Conservation (phyloP, 306 rosid species). For the Vicia faba region DNA sequence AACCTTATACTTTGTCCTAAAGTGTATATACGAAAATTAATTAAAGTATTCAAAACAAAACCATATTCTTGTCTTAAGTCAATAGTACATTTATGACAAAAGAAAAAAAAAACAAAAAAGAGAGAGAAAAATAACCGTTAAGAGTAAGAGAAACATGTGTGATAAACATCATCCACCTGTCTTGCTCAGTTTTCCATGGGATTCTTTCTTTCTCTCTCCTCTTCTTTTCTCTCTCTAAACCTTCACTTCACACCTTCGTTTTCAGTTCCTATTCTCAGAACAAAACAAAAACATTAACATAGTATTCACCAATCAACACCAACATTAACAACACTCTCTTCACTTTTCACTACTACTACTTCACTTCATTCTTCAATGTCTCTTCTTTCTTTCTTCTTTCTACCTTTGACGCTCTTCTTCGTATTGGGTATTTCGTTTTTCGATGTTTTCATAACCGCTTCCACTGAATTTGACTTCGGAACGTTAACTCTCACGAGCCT, state of each 20-base stretch:
- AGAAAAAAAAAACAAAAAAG: background rate
- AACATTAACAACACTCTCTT: constrained; percentile 7
- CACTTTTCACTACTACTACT: background rate
- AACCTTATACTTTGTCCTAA: background rate
- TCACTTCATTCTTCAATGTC: constrained; percentile 49
- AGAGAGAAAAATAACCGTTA: constrained; percentile 51
- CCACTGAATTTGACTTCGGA: constrained; percentile 79
- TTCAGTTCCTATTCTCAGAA: background rate
- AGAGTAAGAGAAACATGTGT: constrained; percentile 51
- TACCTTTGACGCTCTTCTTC: background rate
- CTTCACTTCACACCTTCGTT: constrained; percentile 12
- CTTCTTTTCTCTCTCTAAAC: constrained; percentile 33
- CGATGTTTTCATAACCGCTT: constrained; percentile 17
- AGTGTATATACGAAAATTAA: background rate
- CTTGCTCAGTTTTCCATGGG: constrained; percentile 54
- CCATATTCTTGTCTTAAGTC: background rate
- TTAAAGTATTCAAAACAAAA: background rate
- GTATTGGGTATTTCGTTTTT: background rate
- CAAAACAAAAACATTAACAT: background rate
- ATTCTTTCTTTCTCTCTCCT: constrained; percentile 52
- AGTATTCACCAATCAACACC: constrained; percentile 22
- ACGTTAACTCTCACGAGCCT: constrained; percentile 67
- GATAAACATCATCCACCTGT: constrained; percentile 55
- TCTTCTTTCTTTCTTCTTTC: constrained; percentile 16
- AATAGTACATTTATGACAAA: background rate